Evolutionary conservation across 2,329 filamentous ascomycete species (phyloP).

Genomic region (Nigrospora oryzae): DNA sequence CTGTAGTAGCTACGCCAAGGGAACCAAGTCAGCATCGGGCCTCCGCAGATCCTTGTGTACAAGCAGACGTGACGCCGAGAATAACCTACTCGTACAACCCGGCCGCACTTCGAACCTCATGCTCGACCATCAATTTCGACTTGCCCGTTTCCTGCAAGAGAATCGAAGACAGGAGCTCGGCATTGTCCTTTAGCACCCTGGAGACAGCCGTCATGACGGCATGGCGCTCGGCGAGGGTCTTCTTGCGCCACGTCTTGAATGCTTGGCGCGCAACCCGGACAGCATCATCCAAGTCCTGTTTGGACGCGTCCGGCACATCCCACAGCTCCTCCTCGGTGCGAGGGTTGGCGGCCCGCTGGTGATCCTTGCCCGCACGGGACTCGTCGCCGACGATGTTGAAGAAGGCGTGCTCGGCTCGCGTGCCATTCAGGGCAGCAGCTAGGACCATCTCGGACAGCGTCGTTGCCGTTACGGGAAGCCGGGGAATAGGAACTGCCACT

Average conservation of each 20-base stretch:
- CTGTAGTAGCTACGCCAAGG: no score
- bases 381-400: slow-evolving; percentile 36
- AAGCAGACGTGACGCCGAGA: no score
- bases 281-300: slow-evolving; percentile 33
- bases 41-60: no score
- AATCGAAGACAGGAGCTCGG: slow-evolving; percentile 32
- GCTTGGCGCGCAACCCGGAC: slow-evolving; percentile 35
- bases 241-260: slow-evolving; percentile 37
- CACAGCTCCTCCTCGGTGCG: slow-evolving; percentile 33
- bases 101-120: slow-evolving; percentile 28
- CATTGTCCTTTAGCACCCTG: slow-evolving; percentile 28
- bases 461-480: no score
- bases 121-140: slow-evolving; percentile 27
- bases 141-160: slow-evolving; percentile 44
- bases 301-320: slow-evolving; percentile 33
- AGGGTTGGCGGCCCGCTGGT: slow-evolving; percentile 31
- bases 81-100: slow-evolving; percentile 22
- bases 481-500: no score
- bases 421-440: no score
- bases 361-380: slow-evolving; percentile 20
- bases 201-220: slow-evolving; percentile 28
- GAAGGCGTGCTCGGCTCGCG: slow-evolving; percentile 17
- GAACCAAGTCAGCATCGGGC: no score
- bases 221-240: slow-evolving; percentile 31
- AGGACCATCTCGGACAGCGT: no score